phyloP scores from a whole-genome alignment of 148 eudicot species.

The Vaccinium vitisidaea region DNA sequence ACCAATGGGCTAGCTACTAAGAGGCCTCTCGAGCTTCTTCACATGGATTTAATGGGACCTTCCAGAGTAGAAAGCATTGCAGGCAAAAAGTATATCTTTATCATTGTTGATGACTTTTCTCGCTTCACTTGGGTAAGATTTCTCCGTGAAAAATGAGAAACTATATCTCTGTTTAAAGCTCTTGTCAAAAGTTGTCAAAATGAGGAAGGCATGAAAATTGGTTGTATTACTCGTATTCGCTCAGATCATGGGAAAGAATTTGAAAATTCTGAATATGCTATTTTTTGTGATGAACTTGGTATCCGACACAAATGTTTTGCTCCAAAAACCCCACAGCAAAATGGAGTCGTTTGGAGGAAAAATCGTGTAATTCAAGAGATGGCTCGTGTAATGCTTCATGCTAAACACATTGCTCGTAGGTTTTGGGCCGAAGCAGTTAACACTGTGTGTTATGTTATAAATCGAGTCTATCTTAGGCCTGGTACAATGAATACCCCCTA shows the following conservation, averaged over 20 bases:
- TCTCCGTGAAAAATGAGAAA: too few relatives aligned
- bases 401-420: neutral
- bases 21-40: too few relatives aligned
- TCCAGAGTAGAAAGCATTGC: too few relatives aligned
- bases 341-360: too few relatives aligned
- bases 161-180: neutral
- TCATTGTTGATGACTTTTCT: too few relatives aligned
- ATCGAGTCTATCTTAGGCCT: neutral
- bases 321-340: neutral
- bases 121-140: too few relatives aligned
- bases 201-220: neutral
- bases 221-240: neutral
- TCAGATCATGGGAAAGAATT: neutral
- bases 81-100: too few relatives aligned
- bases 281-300: neutral
- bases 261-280: neutral
- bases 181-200: neutral
- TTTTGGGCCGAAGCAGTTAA: slow-evolving; percentile 7
- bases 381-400: neutral
- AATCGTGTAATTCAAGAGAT: too few relatives aligned
- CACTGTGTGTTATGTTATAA: neutral
- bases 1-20: too few relatives aligned
- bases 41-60: too few relatives aligned
- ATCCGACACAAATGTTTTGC: neutral
- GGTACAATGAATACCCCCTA: neutral